phyloP scores from a whole-genome alignment of 352 stramenopile species.

The Phytophthora palmivora region DNA sequence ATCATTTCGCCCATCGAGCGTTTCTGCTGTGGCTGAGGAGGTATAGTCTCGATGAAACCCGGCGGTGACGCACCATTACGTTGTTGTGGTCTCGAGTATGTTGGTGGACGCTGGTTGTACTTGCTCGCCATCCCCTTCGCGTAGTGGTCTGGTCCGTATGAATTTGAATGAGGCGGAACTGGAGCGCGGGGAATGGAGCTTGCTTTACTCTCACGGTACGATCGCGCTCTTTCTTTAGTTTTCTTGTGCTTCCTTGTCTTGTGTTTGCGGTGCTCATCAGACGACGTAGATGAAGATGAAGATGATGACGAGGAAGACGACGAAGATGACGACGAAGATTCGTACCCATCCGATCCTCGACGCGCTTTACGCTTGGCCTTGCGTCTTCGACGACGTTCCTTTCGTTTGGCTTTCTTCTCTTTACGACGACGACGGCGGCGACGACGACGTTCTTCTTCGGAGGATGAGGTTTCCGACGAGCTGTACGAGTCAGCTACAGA shows the following conservation, averaged over 20 bases:
- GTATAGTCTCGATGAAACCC: slow-evolving; percentile 28
- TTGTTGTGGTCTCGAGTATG: slow-evolving; percentile 15
- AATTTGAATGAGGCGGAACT: slow-evolving; percentile 20
- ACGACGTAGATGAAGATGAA: slow-evolving; percentile 38
- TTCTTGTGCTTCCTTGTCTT: slow-evolving; percentile 44
- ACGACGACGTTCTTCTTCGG: slow-evolving; percentile 32
- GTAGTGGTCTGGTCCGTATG: slow-evolving; percentile 28
- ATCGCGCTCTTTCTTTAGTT: slow-evolving; percentile 29
- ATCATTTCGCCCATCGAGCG: slow-evolving; percentile 31
- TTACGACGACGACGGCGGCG: slow-evolving; percentile 27
- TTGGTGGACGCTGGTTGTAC: slow-evolving; percentile 10
- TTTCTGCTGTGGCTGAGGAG: slow-evolving; percentile 27
- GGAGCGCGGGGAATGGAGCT: slow-evolving; percentile 9
- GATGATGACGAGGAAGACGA: slow-evolving; percentile 25
- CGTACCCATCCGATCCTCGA: slow-evolving; percentile 19
- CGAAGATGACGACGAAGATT: slow-evolving; percentile 29
- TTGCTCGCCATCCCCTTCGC: slow-evolving; percentile 2
- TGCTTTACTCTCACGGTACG: slow-evolving; percentile 21
- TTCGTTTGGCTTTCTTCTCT: slow-evolving; percentile 31
- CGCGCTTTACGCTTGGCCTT: slow-evolving; percentile 37
- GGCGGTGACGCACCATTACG: background rate
- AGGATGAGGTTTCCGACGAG: slow-evolving; percentile 26
- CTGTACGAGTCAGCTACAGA: slow-evolving; percentile 3
- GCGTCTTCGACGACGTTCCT: slow-evolving; percentile 32
- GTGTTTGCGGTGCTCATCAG: slow-evolving; percentile 37